Evolutionary conservation across 2,329 filamentous ascomycete species (phyloP).

Genomic region (Fusarium pseudocircinatum): DNA sequence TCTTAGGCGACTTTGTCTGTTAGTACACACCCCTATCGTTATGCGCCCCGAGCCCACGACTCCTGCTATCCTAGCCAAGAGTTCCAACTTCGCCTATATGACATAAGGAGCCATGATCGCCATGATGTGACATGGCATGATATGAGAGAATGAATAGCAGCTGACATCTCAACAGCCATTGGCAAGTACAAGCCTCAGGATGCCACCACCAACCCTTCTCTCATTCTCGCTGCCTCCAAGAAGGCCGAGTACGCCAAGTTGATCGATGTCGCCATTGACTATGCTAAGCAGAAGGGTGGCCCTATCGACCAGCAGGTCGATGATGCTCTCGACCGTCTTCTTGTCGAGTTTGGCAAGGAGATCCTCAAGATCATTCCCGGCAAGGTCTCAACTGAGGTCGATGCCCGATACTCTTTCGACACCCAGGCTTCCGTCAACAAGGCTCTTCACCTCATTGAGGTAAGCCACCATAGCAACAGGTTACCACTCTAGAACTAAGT

Average conservation of each 20-base stretch:
- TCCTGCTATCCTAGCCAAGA: neutral
- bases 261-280: conserved; percentile 84
- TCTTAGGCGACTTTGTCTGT: conserved; percentile 79
- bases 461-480: conserved; percentile 54
- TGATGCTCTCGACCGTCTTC: conserved; percentile 87
- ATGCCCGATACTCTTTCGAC: conserved; percentile 95
- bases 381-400: conserved; percentile 99
- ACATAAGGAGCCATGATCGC: conserved; percentile 8
- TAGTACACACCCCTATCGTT: conserved; percentile 53
- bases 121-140: conserved; percentile 22
- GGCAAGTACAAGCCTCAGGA: conserved; percentile 99
- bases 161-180: conserved; percentile 73
- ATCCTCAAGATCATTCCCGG: conserved; percentile 97
- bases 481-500: conserved; percentile 11
- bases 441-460: conserved; percentile 96
- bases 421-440: conserved; percentile 92
- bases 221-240: conserved; percentile 98
- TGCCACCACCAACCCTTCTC: conserved; percentile 99
- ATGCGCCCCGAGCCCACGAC: conserved; percentile 7
- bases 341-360: conserved; percentile 98
- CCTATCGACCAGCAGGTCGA: conserved; percentile 86
- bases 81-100: neutral
- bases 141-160: conserved; percentile 17
- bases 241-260: conserved; percentile 95
- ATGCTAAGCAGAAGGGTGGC: conserved; percentile 81